These are phyloP conservation scores for Apostasia ramifera DNA, from an alignment of 106 monocot genomes.

Conservation along the genomic window DNA sequence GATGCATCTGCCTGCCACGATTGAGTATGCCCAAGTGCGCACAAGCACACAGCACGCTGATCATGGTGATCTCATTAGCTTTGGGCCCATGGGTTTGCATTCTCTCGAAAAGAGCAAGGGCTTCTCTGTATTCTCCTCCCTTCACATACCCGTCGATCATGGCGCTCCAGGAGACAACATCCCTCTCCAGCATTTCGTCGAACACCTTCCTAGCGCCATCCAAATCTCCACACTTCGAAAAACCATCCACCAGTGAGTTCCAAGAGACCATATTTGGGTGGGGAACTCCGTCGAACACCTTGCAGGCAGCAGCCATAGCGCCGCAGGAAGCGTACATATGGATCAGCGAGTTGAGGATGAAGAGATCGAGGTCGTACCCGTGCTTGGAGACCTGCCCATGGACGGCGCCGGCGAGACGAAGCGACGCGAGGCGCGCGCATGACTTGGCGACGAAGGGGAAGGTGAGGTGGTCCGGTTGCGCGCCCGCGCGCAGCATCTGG, in stretches of 20 bases:
- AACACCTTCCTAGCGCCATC: constrained; percentile 27
- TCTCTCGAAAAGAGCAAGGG: constrained; percentile 30
- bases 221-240: constrained; percentile 55
- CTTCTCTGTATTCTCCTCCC: constrained; percentile 28
- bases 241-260: constrained; percentile 53
- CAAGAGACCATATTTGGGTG: constrained; percentile 45
- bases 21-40: constrained; percentile 53
- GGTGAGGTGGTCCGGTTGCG: constrained; percentile 42
- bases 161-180: constrained; percentile 71
- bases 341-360: constrained; percentile 49
- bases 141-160: constrained; percentile 67
- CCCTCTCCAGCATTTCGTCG: constrained; percentile 41
- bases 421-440: constrained; percentile 37
- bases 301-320: constrained; percentile 19
- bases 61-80: constrained; percentile 54
- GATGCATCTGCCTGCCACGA: constrained; percentile 43
- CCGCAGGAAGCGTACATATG: constrained; percentile 55
- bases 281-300: constrained; percentile 41
- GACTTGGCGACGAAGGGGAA: constrained; percentile 59
- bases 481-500: constrained; percentile 29
- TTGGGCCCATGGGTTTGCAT: constrained; percentile 27
- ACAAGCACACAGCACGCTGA: constrained; percentile 59
- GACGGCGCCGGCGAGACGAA: constrained; percentile 16
- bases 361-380: constrained; percentile 33
- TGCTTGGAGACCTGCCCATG: constrained; percentile 25